A percentile compares a stretch with the other conserved stretches of the same genome.
These are phyloP conservation scores for Polyporus arcularius DNA, from an alignment of 768 basidiomycete genomes.

Conservation along the genomic window DNA sequence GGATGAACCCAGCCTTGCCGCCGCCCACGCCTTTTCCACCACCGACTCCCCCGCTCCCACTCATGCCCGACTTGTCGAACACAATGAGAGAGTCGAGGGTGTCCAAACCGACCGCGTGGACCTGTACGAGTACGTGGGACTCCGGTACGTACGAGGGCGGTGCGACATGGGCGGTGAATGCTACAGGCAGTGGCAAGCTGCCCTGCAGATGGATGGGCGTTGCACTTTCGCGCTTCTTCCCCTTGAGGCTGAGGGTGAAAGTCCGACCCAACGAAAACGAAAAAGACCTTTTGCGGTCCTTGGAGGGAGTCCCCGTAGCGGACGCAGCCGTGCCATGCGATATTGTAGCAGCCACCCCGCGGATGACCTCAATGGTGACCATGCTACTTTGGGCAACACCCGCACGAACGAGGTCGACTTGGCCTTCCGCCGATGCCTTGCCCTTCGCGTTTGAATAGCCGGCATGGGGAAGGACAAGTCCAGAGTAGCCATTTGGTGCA, in stretches of 20 bases:
- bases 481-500: constrained; percentile 36
- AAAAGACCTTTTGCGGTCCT: constrained; percentile 19
- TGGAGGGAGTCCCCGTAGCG: neutral
- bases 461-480: constrained; percentile 47
- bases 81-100: constrained; percentile 70
- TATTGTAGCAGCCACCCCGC: constrained; percentile 40
- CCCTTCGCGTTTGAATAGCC: constrained; percentile 41
- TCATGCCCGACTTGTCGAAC: constrained; percentile 39
- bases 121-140: constrained; percentile 76
- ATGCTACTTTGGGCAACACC: constrained; percentile 87
- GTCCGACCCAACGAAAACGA: constrained; percentile 25
- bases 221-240: constrained; percentile 22
- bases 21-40: constrained; percentile 32
- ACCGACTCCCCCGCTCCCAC: constrained; percentile 19
- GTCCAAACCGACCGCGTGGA: constrained; percentile 88
- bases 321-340: constrained; percentile 2
- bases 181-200: constrained; percentile 28
- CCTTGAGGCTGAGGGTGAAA: constrained; percentile 19
- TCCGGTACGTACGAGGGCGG: constrained; percentile 76
- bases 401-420: constrained; percentile 70
- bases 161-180: constrained; percentile 36
- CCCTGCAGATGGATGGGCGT: constrained; percentile 28
- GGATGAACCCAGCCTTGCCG: constrained; percentile 63
- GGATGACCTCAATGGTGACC: constrained; percentile 81
- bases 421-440: constrained; percentile 43